These are phyloP conservation scores for Benincasa hispida DNA, from an alignment of 306 rosid species.

Conservation along the genomic window DNA sequence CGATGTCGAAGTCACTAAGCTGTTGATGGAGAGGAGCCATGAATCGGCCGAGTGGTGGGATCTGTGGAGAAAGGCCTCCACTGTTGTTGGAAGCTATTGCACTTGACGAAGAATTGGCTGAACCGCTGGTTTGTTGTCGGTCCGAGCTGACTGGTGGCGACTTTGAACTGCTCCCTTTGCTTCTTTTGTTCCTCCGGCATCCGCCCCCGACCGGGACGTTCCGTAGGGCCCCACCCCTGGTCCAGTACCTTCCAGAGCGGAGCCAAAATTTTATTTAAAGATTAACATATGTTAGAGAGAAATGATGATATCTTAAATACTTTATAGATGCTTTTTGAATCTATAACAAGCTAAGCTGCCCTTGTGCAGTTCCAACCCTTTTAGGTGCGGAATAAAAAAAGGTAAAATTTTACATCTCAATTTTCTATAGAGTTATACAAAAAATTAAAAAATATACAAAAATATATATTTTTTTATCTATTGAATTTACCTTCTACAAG, in stretches of 20 bases:
- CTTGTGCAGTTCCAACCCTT: background rate
- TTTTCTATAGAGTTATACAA: background rate
- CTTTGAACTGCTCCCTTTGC: constrained; percentile 9
- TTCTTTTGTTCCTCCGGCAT: constrained; percentile 12
- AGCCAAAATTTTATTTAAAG: background rate
- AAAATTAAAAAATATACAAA: background rate
- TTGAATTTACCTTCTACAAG: constrained; percentile 6
- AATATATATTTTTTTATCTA: background rate
- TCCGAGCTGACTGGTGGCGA: constrained; percentile 14
- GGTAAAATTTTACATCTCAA: background rate
- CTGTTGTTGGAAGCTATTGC: constrained; percentile 6
- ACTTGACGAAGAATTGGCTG: constrained; percentile 2
- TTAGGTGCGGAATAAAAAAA: background rate
- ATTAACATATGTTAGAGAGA: background rate
- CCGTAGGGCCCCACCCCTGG: constrained; percentile 8
- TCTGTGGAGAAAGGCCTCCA: constrained; percentile 6
- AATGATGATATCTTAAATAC: background rate
- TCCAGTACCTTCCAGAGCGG: constrained; percentile 13
- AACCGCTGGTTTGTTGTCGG: constrained; percentile 11
- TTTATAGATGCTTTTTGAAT: background rate
- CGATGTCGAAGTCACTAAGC: background rate
- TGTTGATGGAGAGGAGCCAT: constrained; percentile 13
- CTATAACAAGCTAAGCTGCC: background rate
- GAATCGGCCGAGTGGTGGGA: constrained; percentile 8
- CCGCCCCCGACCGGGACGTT: constrained; percentile 15